Base-by-base conservation (phyloP, 176 grass and related monocot species). In the Stipa capillata region DNA sequence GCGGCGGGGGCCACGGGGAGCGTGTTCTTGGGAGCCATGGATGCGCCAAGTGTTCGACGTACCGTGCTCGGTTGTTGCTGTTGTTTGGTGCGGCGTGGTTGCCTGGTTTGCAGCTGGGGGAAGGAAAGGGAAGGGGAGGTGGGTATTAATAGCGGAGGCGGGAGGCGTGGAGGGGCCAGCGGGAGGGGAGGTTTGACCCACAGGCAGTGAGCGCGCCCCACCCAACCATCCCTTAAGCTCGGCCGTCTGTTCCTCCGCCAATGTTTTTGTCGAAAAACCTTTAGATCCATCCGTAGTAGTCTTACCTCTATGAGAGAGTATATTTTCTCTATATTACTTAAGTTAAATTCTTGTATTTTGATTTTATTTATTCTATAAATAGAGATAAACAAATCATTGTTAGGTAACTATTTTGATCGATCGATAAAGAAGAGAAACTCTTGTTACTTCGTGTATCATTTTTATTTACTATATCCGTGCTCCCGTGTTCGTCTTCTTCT, bases 11-110 rank as follows among this genome's bases (percentile, higher is more conserved):
- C 17, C 21, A 31, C 48, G 5, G 73, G 18, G 5, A 49, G 45
- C 6, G 41, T 36, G 51, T 58, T 82, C 81, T 76, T 94, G 16
- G 93, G 93, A 57, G 89, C 80, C 93, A 95, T 95, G 70, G 33
- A 20, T 0, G 31, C 21, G 69, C 63, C 77, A 50, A 78, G 65
- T 77, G 78, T 77, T 59, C 1, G 72, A 56, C n/a, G 65, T 13
- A 34, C n/a, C 27, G 56, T 4, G 44, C 72, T 7, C 29, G 45
- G 60, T 1, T 28, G 61, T 36, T 20, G 65, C 36, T 42, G 84
- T 8, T 53, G 44, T 32, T 6, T 16, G 74, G 54, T 24, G 78
- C 24, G 42, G 32, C 13, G 33, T 59, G 74, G 37, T 21, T 63
- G 58, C 60, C 7, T 43, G 43, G 20, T 5, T 12, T 42, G 40